Percentiles rank a stretch among this genome's conserved stretches.
Evolutionary conservation across 1,139 yeast genomes (phyloP).

Genomic region (Nakaseomyces uthaithaninus): DNA sequence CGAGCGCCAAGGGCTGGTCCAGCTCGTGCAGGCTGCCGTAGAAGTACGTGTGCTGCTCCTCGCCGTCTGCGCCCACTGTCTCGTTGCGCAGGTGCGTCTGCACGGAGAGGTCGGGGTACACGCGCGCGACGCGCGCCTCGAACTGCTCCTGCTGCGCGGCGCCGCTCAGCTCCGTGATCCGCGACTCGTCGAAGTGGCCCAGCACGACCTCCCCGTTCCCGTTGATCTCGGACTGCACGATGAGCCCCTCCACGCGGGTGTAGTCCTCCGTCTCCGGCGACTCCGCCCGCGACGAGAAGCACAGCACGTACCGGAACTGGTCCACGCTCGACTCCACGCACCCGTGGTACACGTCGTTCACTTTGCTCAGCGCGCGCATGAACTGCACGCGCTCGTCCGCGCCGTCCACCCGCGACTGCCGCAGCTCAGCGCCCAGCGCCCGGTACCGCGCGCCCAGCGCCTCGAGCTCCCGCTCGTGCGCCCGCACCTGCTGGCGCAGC

Average conservation of each 20-base stretch:
- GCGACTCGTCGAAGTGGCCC: background rate
- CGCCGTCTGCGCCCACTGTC: conserved; percentile 1
- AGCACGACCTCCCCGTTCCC: background rate
- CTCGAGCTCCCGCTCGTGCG: background rate
- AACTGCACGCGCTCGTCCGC: background rate
- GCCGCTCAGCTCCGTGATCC: background rate
- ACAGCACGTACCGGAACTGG: conserved; percentile 2
- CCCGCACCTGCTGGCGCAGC: background rate
- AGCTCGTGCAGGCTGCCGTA: conserved; percentile 26
- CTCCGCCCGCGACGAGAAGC: background rate
- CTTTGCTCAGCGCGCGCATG: background rate
- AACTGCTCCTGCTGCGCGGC: background rate
- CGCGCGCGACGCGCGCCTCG: background rate
- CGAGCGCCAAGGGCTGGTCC: conserved; percentile 35
- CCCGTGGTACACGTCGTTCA: background rate
- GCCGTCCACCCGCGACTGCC: background rate
- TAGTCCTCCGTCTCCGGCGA: background rate
- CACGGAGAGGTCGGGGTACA: background rate
- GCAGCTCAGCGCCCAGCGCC: background rate
- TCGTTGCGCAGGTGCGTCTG: conserved; percentile 2
- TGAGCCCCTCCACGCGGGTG: background rate
- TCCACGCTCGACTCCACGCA: conserved; percentile 1
- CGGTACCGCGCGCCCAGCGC: background rate
- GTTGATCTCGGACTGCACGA: background rate
- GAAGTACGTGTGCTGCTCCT: conserved; percentile 23